Conservation (phyloP, 371 early-diverging fungal genomes). For the Apophysomyces variabilis region DNA sequence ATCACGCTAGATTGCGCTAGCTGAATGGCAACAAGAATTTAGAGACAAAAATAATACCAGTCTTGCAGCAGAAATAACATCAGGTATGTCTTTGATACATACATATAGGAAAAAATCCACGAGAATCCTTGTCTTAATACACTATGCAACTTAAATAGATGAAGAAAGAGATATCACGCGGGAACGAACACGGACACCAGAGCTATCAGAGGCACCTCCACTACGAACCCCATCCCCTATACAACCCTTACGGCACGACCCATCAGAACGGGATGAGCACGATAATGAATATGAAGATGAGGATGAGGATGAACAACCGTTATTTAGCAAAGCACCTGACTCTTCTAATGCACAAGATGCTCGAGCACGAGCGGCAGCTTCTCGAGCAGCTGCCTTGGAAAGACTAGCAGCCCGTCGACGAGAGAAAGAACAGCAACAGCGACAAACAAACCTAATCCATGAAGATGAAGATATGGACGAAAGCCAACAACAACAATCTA, state of each 20-base stretch:
- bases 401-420: neutral
- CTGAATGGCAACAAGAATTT: slow-evolving; percentile 36
- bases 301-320: neutral
- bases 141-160: neutral
- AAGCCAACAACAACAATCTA: neutral
- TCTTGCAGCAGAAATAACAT: slow-evolving; percentile 6
- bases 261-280: neutral
- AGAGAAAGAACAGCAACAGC: slow-evolving; percentile 9
- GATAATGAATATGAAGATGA: neutral
- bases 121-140: neutral
- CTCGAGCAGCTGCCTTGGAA: slow-evolving; percentile 2
- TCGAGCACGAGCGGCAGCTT: neutral
- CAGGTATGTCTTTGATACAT: slow-evolving; percentile 21
- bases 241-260: neutral
- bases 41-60: slow-evolving; percentile 15
- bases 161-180: neutral
- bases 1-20: slow-evolving; percentile 1
- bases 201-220: neutral
- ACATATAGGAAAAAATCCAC: neutral
- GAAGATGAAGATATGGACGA: neutral
- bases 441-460: neutral
- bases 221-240: neutral
- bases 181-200: neutral
- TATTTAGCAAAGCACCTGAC: neutral
- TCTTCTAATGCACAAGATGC: neutral